Conservation (phyloP, 1,284 basidiomycete genomes). For the Pseudozyma sp. region DNA sequence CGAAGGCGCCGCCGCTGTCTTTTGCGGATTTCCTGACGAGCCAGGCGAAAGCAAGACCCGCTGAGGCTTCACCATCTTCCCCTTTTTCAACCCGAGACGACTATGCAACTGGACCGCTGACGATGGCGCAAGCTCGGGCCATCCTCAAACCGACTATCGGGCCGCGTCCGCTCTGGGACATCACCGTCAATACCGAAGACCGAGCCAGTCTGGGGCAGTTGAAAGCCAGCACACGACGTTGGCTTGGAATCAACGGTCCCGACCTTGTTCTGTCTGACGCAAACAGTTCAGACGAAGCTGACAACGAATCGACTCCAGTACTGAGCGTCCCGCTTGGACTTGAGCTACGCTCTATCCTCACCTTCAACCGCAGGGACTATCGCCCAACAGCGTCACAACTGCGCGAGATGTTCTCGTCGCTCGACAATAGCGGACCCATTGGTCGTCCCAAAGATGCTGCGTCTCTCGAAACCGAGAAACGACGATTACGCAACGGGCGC, state of each 20-base stretch:
- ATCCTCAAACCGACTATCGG: neutral
- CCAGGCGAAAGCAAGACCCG: slow-evolving; percentile 2
- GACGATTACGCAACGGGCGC: slow-evolving; percentile 17
- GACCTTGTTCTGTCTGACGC: neutral
- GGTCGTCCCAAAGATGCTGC: slow-evolving; percentile 16
- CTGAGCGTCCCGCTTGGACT: neutral
- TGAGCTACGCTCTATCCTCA: slow-evolving; percentile 4
- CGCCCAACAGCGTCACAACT: neutral
- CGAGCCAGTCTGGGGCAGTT: slow-evolving; percentile 7
- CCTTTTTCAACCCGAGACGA: slow-evolving; percentile 2
- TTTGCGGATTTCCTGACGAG: slow-evolving; percentile 24
- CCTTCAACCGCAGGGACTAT: neutral
- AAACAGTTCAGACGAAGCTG: neutral
- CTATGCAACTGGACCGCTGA: neutral
- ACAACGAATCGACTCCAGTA: neutral
- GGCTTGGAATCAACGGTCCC: slow-evolving; percentile 13
- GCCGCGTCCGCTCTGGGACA: slow-evolving; percentile 2
- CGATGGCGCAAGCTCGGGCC: slow-evolving; percentile 6
- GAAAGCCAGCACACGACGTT: slow-evolving; percentile 20
- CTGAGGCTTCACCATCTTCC: neutral
- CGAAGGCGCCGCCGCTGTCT: neutral
- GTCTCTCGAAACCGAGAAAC: slow-evolving; percentile 5
- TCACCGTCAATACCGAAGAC: slow-evolving; percentile 17
- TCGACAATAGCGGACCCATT: neutral
- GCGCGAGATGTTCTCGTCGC: slow-evolving; percentile 5